Evolutionary conservation across 2,329 filamentous ascomycete genomes (phyloP).

Genomic region (Gnomoniopsis sp.): DNA sequence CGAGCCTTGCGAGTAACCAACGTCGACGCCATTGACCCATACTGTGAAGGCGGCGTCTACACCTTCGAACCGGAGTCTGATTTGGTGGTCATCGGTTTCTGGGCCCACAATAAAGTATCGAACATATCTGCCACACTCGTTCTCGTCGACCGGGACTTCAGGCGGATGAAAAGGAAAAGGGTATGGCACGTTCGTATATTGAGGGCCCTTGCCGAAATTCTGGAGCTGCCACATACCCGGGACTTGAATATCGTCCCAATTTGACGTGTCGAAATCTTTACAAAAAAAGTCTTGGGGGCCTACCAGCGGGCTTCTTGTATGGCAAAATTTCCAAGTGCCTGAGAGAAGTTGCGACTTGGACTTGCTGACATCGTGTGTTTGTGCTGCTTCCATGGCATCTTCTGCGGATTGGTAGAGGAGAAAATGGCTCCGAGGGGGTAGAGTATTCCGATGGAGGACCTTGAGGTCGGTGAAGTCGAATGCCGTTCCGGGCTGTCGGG

Average conservation of each 20-base stretch:
- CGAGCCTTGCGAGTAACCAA: constrained; percentile 71
- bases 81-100: constrained; percentile 46
- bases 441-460: constrained; percentile 57
- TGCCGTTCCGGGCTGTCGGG: not conserved
- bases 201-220: constrained; percentile 59
- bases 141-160: constrained; percentile 59
- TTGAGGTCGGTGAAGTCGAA: constrained; percentile 58
- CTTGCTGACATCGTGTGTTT: constrained; percentile 35
- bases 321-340: constrained; percentile 52
- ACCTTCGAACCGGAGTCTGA: constrained; percentile 70
- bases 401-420: constrained; percentile 43
- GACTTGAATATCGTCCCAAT: constrained; percentile 48
- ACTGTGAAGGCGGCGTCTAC: constrained; percentile 71
- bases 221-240: constrained; percentile 71
- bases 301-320: constrained; percentile 41
- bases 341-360: constrained; percentile 44
- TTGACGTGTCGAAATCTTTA: constrained; percentile 31
- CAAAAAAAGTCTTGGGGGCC: constrained; percentile 40
- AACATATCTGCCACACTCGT: constrained; percentile 61
- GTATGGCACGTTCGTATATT: constrained; percentile 68
- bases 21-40: constrained; percentile 64
- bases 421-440: constrained; percentile 55
- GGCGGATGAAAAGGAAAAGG: constrained; percentile 67
- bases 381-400: constrained; percentile 39
- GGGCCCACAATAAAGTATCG: constrained; percentile 51